Conservation (phyloP, 306 rosid genomes). For the Erythrophleum fordii region DNA sequence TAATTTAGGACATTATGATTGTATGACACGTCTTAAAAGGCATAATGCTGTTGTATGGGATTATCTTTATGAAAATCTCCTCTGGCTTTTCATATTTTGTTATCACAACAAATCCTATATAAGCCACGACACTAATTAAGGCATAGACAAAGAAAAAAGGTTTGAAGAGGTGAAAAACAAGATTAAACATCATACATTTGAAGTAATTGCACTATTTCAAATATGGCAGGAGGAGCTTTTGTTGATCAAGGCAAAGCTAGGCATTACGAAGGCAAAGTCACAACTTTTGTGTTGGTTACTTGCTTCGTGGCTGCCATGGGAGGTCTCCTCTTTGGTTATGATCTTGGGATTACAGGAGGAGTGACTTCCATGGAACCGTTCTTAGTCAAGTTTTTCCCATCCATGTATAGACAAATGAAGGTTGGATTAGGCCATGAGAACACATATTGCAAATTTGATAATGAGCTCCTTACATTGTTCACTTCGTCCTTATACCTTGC, state of each 20-base stretch:
- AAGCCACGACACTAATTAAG: too few relatives aligned
- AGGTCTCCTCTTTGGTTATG: constrained; percentile 45
- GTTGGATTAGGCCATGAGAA: not conserved
- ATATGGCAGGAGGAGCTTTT: constrained; percentile 35
- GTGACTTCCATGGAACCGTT: constrained; percentile 46
- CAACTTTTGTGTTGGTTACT: constrained; percentile 32
- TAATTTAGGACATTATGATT: not conserved
- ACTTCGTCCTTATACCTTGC: constrained; percentile 46
- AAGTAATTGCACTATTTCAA: not conserved
- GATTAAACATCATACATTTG: too few relatives aligned
- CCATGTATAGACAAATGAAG: constrained; percentile 36
- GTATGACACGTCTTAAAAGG: not conserved
- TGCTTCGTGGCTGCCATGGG: constrained; percentile 46
- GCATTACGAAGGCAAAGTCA: constrained; percentile 35
- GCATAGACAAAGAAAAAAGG: too few relatives aligned
- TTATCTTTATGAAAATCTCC: too few relatives aligned
- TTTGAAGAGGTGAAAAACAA: too few relatives aligned
- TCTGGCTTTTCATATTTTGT: not conserved
- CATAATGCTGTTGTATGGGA: too few relatives aligned
- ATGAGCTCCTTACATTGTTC: constrained; percentile 37
- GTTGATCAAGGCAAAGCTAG: not conserved
- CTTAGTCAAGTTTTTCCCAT: constrained; percentile 28
- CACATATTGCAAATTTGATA: constrained; percentile 38
- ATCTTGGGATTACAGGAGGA: constrained; percentile 41
- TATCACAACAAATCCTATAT: too few relatives aligned